Conservation (phyloP, 1,139 yeast genomes). For the Blastobotrys raffinosifermentans region DNA sequence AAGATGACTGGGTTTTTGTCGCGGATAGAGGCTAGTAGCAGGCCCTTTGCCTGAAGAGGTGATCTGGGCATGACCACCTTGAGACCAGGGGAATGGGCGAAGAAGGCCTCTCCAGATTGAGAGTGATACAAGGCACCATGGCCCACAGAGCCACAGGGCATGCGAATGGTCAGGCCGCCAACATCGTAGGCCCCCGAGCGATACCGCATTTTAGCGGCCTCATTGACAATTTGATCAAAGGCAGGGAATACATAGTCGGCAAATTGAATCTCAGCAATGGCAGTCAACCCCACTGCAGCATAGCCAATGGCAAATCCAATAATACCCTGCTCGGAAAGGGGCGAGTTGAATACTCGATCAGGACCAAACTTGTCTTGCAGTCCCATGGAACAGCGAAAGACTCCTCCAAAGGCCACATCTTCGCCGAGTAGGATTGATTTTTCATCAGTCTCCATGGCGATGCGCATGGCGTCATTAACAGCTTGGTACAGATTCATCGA, state of each 20-base stretch:
- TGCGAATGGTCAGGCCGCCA: constrained; percentile 34
- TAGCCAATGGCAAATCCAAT: constrained; percentile 35
- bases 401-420: constrained; percentile 37
- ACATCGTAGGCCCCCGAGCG: constrained; percentile 28
- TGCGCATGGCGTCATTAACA: constrained; percentile 32
- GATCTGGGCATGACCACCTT: constrained; percentile 35
- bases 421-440: constrained; percentile 33
- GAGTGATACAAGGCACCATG: constrained; percentile 37
- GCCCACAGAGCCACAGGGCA: constrained; percentile 36
- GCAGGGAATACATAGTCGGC: constrained; percentile 37
- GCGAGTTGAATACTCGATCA: constrained; percentile 35
- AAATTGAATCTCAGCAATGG: constrained; percentile 36
- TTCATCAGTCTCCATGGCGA: constrained; percentile 34
- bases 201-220: constrained; percentile 35
- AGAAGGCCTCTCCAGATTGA: constrained; percentile 34
- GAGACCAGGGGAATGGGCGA: constrained; percentile 33
- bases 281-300: constrained; percentile 34
- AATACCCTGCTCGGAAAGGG: constrained; percentile 34
- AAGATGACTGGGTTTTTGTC: constrained; percentile 33
- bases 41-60: constrained; percentile 35
- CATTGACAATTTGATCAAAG: constrained; percentile 35
- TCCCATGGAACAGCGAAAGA: constrained; percentile 36
- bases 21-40: constrained; percentile 30
- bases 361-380: constrained; percentile 34
- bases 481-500: constrained; percentile 32